Evolutionary conservation across 164 flowering plant species (phyloP).

Genomic region (Cinnamomum micranthum): DNA sequence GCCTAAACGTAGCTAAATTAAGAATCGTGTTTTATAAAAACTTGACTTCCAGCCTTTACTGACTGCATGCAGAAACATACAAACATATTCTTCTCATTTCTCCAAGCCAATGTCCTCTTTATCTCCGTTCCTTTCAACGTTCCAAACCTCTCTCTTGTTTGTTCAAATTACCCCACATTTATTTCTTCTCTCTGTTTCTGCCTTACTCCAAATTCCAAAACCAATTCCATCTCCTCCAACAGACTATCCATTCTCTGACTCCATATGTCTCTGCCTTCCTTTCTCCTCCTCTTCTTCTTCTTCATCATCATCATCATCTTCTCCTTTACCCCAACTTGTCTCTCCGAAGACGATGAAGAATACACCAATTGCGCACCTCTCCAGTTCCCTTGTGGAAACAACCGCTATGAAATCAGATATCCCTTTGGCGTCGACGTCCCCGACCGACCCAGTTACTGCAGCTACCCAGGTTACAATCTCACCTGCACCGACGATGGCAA

Average conservation of each 20-base stretch:
- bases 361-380: background rate
- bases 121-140: too few relatives aligned
- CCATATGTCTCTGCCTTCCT: background rate
- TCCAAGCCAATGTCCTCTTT: too few relatives aligned
- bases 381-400: background rate
- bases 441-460: slow-evolving; percentile 15
- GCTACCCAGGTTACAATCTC: slow-evolving; percentile 25
- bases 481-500: slow-evolving; percentile 10
- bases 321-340: background rate
- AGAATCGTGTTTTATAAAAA: too few relatives aligned
- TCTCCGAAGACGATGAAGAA: background rate
- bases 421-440: slow-evolving; percentile 7
- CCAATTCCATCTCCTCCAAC: background rate
- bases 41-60: too few relatives aligned
- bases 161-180: too few relatives aligned
- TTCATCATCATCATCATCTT: background rate
- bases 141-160: too few relatives aligned
- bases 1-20: too few relatives aligned
- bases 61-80: too few relatives aligned
- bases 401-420: background rate
- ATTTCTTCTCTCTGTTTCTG: too few relatives aligned
- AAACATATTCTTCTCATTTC: too few relatives aligned
- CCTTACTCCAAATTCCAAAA: background rate
- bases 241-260: background rate
- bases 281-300: background rate